A percentile compares a stretch with the other conserved stretches of the same genome.
These are phyloP conservation scores for Colletotrichum sublineola DNA, from an alignment of 2,329 filamentous ascomycete species.

Conservation along the genomic window DNA sequence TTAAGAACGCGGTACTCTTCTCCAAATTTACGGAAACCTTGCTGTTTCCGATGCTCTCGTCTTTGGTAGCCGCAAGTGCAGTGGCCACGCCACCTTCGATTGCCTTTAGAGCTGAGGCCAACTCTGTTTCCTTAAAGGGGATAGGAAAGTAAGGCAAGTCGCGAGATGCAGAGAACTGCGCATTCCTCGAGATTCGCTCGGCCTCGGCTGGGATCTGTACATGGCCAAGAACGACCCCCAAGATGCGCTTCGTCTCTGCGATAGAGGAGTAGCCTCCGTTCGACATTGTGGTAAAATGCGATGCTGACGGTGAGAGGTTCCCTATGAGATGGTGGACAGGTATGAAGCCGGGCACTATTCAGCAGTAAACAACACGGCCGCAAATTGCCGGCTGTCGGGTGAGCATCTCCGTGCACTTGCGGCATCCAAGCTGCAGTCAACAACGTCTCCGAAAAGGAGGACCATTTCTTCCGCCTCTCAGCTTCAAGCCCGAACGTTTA, in stretches of 20 bases:
- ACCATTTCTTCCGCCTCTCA: slow-evolving; percentile 9
- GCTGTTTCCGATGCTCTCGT: slow-evolving; percentile 36
- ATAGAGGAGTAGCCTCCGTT: slow-evolving; percentile 46
- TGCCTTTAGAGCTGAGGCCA: slow-evolving; percentile 58
- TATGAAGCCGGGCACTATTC: background rate
- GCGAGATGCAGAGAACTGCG: slow-evolving; percentile 52
- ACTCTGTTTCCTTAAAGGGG: slow-evolving; percentile 62
- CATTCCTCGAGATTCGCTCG: slow-evolving; percentile 43
- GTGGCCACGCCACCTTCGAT: slow-evolving; percentile 55
- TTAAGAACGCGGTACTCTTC: slow-evolving; percentile 59
- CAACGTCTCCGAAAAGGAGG: background rate
- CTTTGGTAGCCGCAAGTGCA: slow-evolving; percentile 49
- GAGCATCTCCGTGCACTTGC: background rate
- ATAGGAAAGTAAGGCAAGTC: slow-evolving; percentile 61
- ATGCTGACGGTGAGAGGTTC: background rate
- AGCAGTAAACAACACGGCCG: background rate
- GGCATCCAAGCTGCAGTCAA: background rate
- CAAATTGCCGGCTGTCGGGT: background rate
- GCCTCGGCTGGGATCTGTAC: slow-evolving; percentile 49
- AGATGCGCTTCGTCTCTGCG: slow-evolving; percentile 46
- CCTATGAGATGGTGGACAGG: background rate
- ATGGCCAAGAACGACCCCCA: slow-evolving; percentile 48
- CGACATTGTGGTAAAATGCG: slow-evolving; percentile 14
- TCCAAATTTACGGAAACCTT: slow-evolving; percentile 52
- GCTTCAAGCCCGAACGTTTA: background rate